Percentiles rank a stretch among this genome's conserved stretches.
Evolutionary conservation across 345 rosid genomes (phyloP).

Genomic region (Psidium guajava): DNA sequence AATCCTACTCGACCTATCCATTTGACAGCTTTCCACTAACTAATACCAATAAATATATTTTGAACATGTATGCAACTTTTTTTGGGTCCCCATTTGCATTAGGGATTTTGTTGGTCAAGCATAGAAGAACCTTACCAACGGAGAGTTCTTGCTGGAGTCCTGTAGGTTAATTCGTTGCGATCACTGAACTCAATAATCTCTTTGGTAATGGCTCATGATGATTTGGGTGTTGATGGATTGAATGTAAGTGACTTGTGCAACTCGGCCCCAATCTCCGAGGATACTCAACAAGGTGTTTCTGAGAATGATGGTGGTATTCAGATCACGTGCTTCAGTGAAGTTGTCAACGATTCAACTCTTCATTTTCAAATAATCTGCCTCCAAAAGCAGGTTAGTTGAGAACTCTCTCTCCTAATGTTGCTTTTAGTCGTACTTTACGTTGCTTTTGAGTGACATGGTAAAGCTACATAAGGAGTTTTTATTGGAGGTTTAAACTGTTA

Average conservation of each 20-base stretch:
- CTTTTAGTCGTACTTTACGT: background rate
- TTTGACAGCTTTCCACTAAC: background rate
- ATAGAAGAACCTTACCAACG: background rate
- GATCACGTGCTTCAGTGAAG: slow-evolving; percentile 55
- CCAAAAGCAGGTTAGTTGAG: slow-evolving; percentile 37
- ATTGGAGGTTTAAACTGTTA: background rate
- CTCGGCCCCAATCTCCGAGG: slow-evolving; percentile 1
- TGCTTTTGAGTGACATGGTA: background rate
- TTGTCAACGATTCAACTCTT: slow-evolving; percentile 51
- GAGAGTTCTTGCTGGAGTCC: background rate
- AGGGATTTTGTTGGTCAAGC: background rate
- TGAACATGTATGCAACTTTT: background rate
- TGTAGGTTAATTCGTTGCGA: background rate
- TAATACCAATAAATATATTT: background rate
- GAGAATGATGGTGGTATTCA: slow-evolving; percentile 10
- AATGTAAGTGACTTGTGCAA: background rate
- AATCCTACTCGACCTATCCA: background rate
- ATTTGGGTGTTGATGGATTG: background rate
- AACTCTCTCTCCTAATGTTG: background rate
- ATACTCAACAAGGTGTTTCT: background rate
- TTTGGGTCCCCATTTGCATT: background rate
- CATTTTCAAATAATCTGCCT: slow-evolving; percentile 70
- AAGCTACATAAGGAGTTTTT: background rate
- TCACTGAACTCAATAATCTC: background rate
- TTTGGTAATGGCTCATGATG: background rate